Evolutionary conservation across 768 basidiomycete species (phyloP), one percentile per base, ranked within the genome.

Genomic region (Naganishia antarctica): DNA sequence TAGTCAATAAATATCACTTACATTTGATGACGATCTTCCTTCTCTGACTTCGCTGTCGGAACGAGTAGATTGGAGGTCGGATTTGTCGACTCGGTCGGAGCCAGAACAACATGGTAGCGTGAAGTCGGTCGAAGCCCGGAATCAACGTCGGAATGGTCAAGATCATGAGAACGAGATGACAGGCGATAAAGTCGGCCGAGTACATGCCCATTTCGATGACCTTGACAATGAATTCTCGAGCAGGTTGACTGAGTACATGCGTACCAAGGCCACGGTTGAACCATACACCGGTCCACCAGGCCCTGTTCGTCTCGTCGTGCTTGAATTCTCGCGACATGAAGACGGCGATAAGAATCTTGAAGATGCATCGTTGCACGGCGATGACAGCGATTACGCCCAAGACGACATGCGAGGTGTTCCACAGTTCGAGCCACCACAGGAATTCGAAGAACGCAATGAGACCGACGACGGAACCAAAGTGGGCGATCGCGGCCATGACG

Each of bases 251-350:
- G 85, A 94, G 89, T 45, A 87, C 91, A 75, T 91, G 87, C 4
- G 84, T 73, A 45, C 94, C 93, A 26, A 99, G 83, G 4, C 91
- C 91, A 57, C 92, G 87, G 45, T 93, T 93, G 76, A 92, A 94
- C 96, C 96, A 97, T 3, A 78, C 76, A 72, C 77, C 74, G 32
- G 93, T 94, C 96, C 96, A 99, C 94, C 94, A 99, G 7, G 93
- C 93, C 28, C 91, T 83, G 80, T 98, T 98, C 37, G 91, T 93
- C 79, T 98, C 93, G 76, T 99, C 96, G 76, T 98, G 92, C 81
- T 99, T 99, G 84, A 96, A 96, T 79, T 99, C 96, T 68, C 96
- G 88, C 43, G 92, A 88, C 40, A 98, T 81, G 84, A 93, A 91
- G 66, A 94, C 87, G 0, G 93, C 82, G 73, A 99, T 98, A 62